phyloP scores from a whole-genome alignment of 2,329 filamentous ascomycete genomes.

The Aspergillus glaucus region DNA sequence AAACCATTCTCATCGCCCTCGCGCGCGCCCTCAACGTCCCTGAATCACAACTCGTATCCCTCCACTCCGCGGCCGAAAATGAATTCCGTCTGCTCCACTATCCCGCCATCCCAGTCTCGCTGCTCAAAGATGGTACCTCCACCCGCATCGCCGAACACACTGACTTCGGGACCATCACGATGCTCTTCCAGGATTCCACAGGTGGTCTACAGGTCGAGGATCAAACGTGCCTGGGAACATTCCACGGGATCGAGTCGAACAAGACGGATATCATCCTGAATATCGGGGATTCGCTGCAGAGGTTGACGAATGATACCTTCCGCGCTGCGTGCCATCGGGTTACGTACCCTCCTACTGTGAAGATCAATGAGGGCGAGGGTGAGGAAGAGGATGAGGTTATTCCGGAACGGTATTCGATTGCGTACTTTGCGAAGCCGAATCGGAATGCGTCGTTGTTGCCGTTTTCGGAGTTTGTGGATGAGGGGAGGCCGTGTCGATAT shows the following conservation, averaged over 20 bases:
- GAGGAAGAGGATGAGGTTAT: slow-evolving; percentile 20
- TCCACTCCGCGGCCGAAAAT: slow-evolving; percentile 51
- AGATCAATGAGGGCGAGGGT: slow-evolving; percentile 2
- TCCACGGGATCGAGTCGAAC: slow-evolving; percentile 9
- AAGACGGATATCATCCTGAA: slow-evolving; percentile 41
- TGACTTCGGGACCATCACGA: slow-evolving; percentile 46
- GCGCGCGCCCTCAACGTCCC: slow-evolving; percentile 41
- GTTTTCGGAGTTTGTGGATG: slow-evolving; percentile 10
- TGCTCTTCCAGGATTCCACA: slow-evolving; percentile 45
- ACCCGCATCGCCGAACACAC: slow-evolving; percentile 47
- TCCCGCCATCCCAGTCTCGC: slow-evolving; percentile 39
- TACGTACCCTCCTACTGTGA: slow-evolving; percentile 11
- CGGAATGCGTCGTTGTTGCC: slow-evolving; percentile 12
- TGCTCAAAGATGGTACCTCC: slow-evolving; percentile 36
- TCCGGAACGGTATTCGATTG: slow-evolving; percentile 23
- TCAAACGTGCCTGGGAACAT: slow-evolving; percentile 9
- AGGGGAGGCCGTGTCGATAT: slow-evolving; percentile 10
- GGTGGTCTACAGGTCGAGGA: slow-evolving; percentile 19
- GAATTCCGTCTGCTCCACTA: slow-evolving; percentile 57
- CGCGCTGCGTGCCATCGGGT: slow-evolving; percentile 45
- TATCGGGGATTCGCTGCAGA: slow-evolving; percentile 48
- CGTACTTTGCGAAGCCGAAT: slow-evolving; percentile 27
- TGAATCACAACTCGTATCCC: slow-evolving; percentile 34
- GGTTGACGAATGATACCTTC: slow-evolving; percentile 46
- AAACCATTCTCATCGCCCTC: slow-evolving; percentile 39